phyloP scores from a whole-genome alignment of 2,329 filamentous ascomycete species.

The Fusarium nelsonii region DNA sequence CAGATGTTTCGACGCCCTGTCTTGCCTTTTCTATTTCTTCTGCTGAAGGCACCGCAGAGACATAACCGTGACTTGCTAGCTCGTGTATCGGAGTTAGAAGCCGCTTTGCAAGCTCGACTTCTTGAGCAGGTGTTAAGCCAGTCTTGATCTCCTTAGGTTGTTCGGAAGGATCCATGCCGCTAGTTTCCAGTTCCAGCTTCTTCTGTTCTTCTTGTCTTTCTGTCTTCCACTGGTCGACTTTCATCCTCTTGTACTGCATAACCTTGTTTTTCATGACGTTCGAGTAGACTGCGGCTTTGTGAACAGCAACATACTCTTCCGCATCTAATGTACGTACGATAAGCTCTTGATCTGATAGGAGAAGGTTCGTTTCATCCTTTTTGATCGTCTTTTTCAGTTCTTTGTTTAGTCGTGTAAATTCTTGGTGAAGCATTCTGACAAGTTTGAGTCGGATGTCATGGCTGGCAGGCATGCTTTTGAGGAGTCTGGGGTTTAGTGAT shows the following conservation, averaged over 20 bases:
- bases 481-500: conserved; percentile 74
- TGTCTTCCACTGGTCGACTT: conserved; percentile 75
- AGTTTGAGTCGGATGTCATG: conserved; percentile 69
- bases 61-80: conserved; percentile 80
- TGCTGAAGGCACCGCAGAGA: conserved; percentile 73
- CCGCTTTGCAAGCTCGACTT: conserved; percentile 72
- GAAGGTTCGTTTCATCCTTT: conserved; percentile 62
- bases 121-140: conserved; percentile 74
- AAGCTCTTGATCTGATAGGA: conserved; percentile 73
- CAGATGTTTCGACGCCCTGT: conserved; percentile 72
- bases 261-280: conserved; percentile 89
- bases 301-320: conserved; percentile 79
- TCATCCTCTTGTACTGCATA: conserved; percentile 81
- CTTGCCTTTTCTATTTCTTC: conserved; percentile 75
- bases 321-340: conserved; percentile 78
- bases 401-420: conserved; percentile 75
- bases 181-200: conserved; percentile 49
- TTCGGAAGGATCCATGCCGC: conserved; percentile 50
- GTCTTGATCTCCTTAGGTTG: conserved; percentile 72
- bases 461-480: conserved; percentile 68
- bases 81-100: conserved; percentile 73
- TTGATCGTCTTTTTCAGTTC: conserved; percentile 66
- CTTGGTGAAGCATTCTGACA: conserved; percentile 72
- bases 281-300: conserved; percentile 77
- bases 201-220: conserved; percentile 62